These are phyloP conservation scores for Graphilbum sp. DNA, from an alignment of 2,329 filamentous ascomycete genomes.

Conservation along the genomic window DNA sequence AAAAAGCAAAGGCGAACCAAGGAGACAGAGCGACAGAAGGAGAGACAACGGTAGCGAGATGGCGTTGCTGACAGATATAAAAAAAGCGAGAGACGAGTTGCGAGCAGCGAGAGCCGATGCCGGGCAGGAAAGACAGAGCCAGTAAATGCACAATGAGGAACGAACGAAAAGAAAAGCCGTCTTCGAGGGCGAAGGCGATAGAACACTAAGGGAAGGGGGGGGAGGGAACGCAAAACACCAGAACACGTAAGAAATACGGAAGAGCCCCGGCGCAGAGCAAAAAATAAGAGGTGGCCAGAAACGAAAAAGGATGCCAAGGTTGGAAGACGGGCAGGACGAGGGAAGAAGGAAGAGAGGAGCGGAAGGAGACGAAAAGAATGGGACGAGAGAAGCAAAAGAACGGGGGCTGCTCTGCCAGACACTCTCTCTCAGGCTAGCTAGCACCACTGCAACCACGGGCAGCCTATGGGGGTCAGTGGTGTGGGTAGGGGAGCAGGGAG, in stretches of 20 bases:
- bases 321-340: neutral
- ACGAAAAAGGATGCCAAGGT: neutral
- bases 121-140: neutral
- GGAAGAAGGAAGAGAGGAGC: neutral
- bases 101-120: neutral
- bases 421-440: neutral
- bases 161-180: neutral
- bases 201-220: neutral
- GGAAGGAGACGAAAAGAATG: neutral
- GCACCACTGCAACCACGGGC: neutral
- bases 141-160: neutral
- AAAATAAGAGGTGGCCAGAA: too few species aligned
- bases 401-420: neutral
- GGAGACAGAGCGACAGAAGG: neutral
- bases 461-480: neutral
- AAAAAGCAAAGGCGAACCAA: neutral
- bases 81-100: too few species aligned
- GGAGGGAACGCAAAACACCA: neutral
- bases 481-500: too few species aligned
- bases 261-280: neutral
- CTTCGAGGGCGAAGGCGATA: too few species aligned
- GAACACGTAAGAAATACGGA: neutral
- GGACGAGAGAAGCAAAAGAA: neutral
- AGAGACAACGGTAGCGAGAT: neutral
- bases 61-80: too few species aligned